These are phyloP conservation scores for Malbranchea zuffiana DNA, from an alignment of 2,329 filamentous ascomycete species.

Conservation along the genomic window DNA sequence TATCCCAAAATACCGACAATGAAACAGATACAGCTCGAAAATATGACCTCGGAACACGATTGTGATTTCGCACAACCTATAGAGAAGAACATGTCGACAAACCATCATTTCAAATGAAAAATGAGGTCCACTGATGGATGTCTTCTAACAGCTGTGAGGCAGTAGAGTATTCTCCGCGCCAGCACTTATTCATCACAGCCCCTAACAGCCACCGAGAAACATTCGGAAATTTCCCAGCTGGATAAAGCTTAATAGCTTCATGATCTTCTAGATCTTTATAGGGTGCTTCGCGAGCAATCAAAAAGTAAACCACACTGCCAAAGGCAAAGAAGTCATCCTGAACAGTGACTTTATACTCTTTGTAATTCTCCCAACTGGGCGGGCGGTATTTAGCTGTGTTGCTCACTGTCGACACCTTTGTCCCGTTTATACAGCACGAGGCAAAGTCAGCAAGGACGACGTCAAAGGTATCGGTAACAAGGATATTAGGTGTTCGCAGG, in stretches of 20 bases:
- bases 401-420: constrained; percentile 6
- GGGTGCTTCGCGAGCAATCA: constrained; percentile 6
- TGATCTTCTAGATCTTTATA: constrained; percentile 7
- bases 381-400: constrained; percentile 6
- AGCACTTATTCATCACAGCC: constrained; percentile 8
- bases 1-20: constrained; percentile 5
- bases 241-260: constrained; percentile 9
- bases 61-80: constrained; percentile 4
- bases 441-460: constrained; percentile 9
- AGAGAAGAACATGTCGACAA: constrained; percentile 5
- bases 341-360: constrained; percentile 1
- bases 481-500: constrained; percentile 6
- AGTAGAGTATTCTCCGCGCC: constrained; percentile 10
- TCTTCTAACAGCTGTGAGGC: constrained; percentile 7
- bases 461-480: constrained; percentile 7
- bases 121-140: constrained; percentile 7
- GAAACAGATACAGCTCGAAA: constrained; percentile 7
- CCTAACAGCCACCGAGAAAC: constrained; percentile 5
- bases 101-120: constrained; percentile 2
- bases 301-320: constrained; percentile 7
- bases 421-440: constrained; percentile 6
- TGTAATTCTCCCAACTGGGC: not conserved
- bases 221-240: constrained; percentile 5
- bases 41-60: constrained; percentile 2
- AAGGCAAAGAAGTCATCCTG: constrained; percentile 10